phyloP scores from a whole-genome alignment of 805 yeast species.

The Starmera amethionina region DNA sequence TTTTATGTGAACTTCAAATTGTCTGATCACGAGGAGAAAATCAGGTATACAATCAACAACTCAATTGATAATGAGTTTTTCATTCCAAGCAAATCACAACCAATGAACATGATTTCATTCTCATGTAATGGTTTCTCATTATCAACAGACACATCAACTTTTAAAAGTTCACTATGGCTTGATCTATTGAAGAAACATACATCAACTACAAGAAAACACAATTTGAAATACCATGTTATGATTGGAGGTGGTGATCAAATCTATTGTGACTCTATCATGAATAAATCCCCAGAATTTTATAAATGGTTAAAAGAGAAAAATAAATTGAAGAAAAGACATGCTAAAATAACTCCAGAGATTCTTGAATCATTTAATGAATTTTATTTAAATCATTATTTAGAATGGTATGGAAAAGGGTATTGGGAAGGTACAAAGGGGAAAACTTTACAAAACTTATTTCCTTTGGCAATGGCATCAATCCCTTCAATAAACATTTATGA shows the following conservation, averaged over 20 bases:
- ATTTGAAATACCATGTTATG: constrained; percentile 68
- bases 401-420: constrained; percentile 87
- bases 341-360: constrained; percentile 37
- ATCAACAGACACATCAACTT: constrained; percentile 53
- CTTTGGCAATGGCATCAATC: constrained; percentile 69
- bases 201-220: constrained; percentile 27
- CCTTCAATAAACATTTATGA: constrained; percentile 84
- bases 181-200: constrained; percentile 70
- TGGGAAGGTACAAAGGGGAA: constrained; percentile 64
- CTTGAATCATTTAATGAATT: constrained; percentile 46
- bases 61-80: constrained; percentile 42
- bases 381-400: constrained; percentile 64
- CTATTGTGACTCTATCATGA: constrained; percentile 74
- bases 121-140: constrained; percentile 90
- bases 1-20: constrained; percentile 46
- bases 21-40: constrained; percentile 42
- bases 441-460: constrained; percentile 59
- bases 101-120: constrained; percentile 75
- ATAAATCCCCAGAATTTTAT: constrained; percentile 39
- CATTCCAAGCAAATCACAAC: constrained; percentile 51
- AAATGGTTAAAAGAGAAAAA: constrained; percentile 55
- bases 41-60: constrained; percentile 51
- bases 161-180: constrained; percentile 74
- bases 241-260: constrained; percentile 97
- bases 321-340: constrained; percentile 34